Percentiles rank a stretch among this genome's conserved stretches.
phyloP scores from a whole-genome alignment of 1,139 yeast genomes.

The Suhomyces kunorum region DNA sequence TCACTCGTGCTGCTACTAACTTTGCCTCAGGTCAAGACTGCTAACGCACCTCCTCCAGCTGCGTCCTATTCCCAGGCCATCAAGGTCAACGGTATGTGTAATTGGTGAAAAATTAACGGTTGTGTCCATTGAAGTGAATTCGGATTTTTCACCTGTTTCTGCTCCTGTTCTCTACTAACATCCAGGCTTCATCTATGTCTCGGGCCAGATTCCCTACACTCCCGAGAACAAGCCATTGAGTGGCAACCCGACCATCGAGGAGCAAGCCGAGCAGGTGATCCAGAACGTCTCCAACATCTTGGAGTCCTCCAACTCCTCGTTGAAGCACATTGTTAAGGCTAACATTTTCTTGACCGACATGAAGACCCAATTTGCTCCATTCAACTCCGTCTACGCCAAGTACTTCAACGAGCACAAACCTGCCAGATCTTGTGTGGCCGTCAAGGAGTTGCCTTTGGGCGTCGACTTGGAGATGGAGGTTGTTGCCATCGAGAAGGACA shows the following conservation, averaged over 20 bases:
- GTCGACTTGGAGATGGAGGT: conserved; percentile 76
- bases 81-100: conserved; percentile 71
- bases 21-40: conserved; percentile 59
- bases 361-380: conserved; percentile 68
- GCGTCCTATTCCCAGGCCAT: conserved; percentile 94
- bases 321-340: conserved; percentile 81
- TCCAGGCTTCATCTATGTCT: conserved; percentile 75
- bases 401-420: conserved; percentile 84
- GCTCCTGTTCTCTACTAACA: conserved; percentile 32
- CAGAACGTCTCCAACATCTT: conserved; percentile 74
- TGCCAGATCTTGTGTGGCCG: conserved; percentile 96
- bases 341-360: conserved; percentile 88
- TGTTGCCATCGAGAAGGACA: conserved; percentile 65
- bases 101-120: too few relatives aligned
- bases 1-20: conserved; percentile 27
- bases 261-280: conserved; percentile 82
- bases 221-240: conserved; percentile 78
- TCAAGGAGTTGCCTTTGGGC: conserved; percentile 80
- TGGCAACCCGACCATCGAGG: conserved; percentile 65
- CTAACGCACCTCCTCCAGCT: conserved; percentile 91
- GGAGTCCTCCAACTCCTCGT: conserved; percentile 78
- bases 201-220: conserved; percentile 94
- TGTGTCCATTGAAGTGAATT: background rate
- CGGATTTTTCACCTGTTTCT: background rate
- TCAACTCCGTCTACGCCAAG: conserved; percentile 80